A percentile compares a stretch with the other conserved stretches of the same genome.
phyloP scores from a whole-genome alignment of 371 early-diverging fungal species.

The Aphelidium insulamus region DNA sequence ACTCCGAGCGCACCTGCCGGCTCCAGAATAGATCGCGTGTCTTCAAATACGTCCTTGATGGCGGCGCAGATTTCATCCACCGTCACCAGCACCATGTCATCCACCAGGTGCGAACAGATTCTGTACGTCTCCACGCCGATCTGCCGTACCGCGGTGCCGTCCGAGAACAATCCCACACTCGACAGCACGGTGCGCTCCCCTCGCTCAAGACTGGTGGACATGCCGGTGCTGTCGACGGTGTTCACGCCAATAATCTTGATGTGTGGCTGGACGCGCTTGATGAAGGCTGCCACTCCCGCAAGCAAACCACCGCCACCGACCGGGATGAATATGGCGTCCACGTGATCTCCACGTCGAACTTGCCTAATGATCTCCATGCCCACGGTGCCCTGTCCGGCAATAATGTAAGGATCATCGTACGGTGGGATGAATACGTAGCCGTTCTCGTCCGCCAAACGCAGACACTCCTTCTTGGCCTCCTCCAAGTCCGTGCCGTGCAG shows the following conservation, averaged over 20 bases:
- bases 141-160: neutral
- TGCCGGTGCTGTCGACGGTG: slow-evolving; percentile 1
- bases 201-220: slow-evolving; percentile 15
- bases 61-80: slow-evolving; percentile 23
- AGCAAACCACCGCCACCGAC: slow-evolving; percentile 34
- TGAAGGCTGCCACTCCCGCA: slow-evolving; percentile 22
- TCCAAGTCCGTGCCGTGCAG: slow-evolving; percentile 14
- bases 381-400: slow-evolving; percentile 35
- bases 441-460: slow-evolving; percentile 8
- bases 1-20: slow-evolving; percentile 25
- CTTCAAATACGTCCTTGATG: slow-evolving; percentile 21
- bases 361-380: slow-evolving; percentile 22
- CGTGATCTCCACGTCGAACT: slow-evolving; percentile 5
- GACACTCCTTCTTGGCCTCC: slow-evolving; percentile 9
- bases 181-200: slow-evolving; percentile 19
- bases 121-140: slow-evolving; percentile 19
- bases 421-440: slow-evolving; percentile 19
- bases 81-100: slow-evolving; percentile 23
- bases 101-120: slow-evolving; percentile 15
- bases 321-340: slow-evolving; percentile 25
- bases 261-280: slow-evolving; percentile 11
- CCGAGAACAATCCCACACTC: slow-evolving; percentile 12
- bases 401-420: slow-evolving; percentile 19
- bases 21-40: slow-evolving; percentile 25
- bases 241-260: slow-evolving; percentile 4